Conservation (phyloP, 176 grass and related monocot genomes). For the Aegilops longissima region DNA sequence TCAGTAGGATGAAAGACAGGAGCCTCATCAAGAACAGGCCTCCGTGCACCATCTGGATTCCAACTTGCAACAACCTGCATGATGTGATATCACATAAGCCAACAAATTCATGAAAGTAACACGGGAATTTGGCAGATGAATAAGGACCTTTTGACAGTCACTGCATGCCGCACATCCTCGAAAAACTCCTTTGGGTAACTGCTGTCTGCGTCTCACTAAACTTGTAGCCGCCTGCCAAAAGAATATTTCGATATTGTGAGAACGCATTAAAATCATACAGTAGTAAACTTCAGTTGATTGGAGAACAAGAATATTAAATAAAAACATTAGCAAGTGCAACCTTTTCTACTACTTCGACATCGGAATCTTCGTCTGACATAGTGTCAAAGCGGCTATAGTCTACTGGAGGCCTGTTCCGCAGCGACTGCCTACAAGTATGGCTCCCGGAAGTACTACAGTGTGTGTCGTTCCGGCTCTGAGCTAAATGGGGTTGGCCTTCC, state of each 20-base stretch:
- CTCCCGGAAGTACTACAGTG: constrained; percentile 40
- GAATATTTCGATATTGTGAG: not conserved
- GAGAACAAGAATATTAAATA: constrained; percentile 28
- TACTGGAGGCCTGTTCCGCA: constrained; percentile 61
- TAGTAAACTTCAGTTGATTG: constrained; percentile 3
- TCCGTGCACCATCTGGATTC: constrained; percentile 62
- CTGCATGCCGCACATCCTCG: constrained; percentile 72
- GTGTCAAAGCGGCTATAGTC: constrained; percentile 69
- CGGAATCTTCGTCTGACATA: constrained; percentile 48
- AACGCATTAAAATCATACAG: constrained; percentile 20
- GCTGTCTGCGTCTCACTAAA: constrained; percentile 31
- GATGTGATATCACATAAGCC: constrained; percentile 9
- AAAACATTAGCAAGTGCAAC: constrained; percentile 32
- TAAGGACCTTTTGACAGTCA: constrained; percentile 70
- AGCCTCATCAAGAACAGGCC: constrained; percentile 75
- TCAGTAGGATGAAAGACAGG: constrained; percentile 85
- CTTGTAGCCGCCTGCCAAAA: constrained; percentile 52
- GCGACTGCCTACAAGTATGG: constrained; percentile 51
- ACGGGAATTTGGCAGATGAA: constrained; percentile 14
- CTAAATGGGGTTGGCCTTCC: constrained; percentile 28
- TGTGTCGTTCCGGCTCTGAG: constrained; percentile 1
- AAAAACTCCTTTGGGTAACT: constrained; percentile 84
- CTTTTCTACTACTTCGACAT: constrained; percentile 49
- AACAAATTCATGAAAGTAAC: constrained; percentile 14
- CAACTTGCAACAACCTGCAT: constrained; percentile 81